Percentiles rank a stretch among this genome's conserved stretches.
phyloP scores from a whole-genome alignment of 208 protist genomes.

The Porcisia hertigi region DNA sequence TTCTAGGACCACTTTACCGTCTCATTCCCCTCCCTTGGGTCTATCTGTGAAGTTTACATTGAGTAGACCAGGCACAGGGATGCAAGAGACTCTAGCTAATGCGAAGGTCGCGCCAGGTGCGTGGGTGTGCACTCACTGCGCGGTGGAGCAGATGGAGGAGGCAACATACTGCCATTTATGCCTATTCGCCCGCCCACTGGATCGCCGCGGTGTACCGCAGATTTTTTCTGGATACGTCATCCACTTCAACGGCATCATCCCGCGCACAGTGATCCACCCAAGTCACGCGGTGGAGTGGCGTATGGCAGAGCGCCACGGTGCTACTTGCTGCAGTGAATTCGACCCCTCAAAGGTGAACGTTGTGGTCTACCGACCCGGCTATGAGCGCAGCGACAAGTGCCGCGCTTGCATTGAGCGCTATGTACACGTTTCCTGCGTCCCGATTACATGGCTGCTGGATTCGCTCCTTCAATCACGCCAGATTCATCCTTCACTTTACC shows the following conservation, averaged over 20 bases:
- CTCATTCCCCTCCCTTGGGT: neutral
- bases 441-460: conserved; percentile 89
- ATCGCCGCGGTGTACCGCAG: conserved; percentile 74
- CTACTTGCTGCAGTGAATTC: conserved; percentile 62
- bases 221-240: conserved; percentile 83
- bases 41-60: neutral
- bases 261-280: conserved; percentile 77
- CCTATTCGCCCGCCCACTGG: conserved; percentile 65
- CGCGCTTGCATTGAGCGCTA: conserved; percentile 64
- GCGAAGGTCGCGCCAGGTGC: neutral
- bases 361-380: conserved; percentile 83
- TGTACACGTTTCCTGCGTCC: conserved; percentile 56
- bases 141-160: conserved; percentile 45
- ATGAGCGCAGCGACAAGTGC: conserved; percentile 92
- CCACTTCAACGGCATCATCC: conserved; percentile 92
- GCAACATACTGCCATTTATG: conserved; percentile 74
- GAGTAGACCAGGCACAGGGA: neutral
- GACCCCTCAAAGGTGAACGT: conserved; percentile 63
- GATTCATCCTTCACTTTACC: conserved; percentile 77
- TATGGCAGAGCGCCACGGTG: conserved; percentile 89
- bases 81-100: neutral
- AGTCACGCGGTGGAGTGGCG: conserved; percentile 91
- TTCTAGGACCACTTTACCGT: neutral
- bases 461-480: conserved; percentile 87
- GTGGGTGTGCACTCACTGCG: conserved; percentile 69